Evolutionary conservation across 139 green algal genomes (phyloP), one percentile per base, ranked within the genome.

Genomic region (Chlamydomonas asymmetrica): DNA sequence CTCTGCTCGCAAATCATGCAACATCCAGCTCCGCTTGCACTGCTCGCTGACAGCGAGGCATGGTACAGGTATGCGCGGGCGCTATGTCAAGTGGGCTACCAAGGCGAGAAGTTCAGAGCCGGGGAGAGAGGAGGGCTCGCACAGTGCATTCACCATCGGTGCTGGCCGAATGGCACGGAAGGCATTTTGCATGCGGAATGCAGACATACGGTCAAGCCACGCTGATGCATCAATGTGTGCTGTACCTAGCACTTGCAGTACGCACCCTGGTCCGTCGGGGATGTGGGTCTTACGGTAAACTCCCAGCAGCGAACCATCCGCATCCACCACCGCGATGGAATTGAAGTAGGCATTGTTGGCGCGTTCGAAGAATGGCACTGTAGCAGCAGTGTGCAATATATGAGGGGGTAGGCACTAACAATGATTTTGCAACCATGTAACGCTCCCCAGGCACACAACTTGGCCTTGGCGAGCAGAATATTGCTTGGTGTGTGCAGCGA

Each of bases 271-370:
- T 0, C 90, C 90, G 37, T 92, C 85, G 27, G 90, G 90, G 7
- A 94, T 94, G 82, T 94, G 90, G 0, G 71, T 82, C 78, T 94
- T 94, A 59, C 90, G 86, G 80, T 94, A 94, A 48, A 81, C 64
- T 0, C 85, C 87, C 54, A 88, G 75, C 2, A 86, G 54, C 6
- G 7, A 48, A 5, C 90, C 90, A 50, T 92, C 82, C 0, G 90
- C 86, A 60, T 94, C 90, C 25, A 88, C 76, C 57, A 94, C 66
- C 23, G 82, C 88, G 2, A 94, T 37, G 0, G 79, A 84, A 74
- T 94, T 94, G 87, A 91, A 94, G 74, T 84, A 73, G 1, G 75
- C 80, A 32, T 90, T 85, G 78, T 84, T 82, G n/a, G 69, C 74
- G 0, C 68, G 62, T 75, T 94, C 90, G 57, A 91, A 93, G 71